Conservation (phyloP, 768 basidiomycete species). For the Punctularia strigosozonata region DNA sequence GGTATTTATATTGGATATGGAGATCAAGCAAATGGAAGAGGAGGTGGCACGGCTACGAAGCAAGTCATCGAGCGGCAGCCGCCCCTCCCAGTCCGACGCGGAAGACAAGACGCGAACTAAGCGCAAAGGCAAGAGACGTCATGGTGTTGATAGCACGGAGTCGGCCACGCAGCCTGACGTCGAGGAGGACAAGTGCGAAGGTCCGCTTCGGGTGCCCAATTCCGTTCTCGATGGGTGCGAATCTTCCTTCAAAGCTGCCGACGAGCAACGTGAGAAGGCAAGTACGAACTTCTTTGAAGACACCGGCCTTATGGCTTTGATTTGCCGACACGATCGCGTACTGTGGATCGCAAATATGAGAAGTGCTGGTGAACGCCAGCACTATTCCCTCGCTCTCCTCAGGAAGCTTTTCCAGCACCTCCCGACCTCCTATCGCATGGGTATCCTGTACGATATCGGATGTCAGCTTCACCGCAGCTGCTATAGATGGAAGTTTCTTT, state of each 20-base stretch:
- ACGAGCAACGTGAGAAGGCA: conserved; percentile 11
- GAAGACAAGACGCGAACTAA: too few relatives aligned
- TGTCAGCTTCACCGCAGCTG: background rate
- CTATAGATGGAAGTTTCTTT: background rate
- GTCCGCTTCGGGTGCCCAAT: conserved; percentile 14
- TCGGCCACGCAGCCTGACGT: background rate
- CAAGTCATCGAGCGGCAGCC: too few relatives aligned
- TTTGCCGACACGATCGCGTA: conserved; percentile 10
- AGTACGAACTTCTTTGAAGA: conserved; percentile 9
- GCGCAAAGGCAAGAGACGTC: too few relatives aligned
- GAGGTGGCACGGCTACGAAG: conserved; percentile 7
- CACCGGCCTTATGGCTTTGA: conserved; percentile 10
- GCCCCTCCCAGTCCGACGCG: too few relatives aligned
- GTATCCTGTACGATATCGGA: background rate
- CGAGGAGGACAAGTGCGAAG: conserved; percentile 7
- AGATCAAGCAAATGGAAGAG: conserved; percentile 11
- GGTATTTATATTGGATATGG: conserved; percentile 11
- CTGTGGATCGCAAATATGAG: conserved; percentile 12
- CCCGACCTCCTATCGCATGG: background rate
- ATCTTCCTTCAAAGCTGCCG: conserved; percentile 15
- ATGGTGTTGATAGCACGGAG: conserved; percentile 1
- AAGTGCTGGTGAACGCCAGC: conserved; percentile 10
- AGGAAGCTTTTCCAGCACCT: background rate
- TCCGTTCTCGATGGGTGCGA: conserved; percentile 22
- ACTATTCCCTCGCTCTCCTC: conserved; percentile 8